These are phyloP conservation scores for Scheffersomyces illinoinensis DNA, from an alignment of 1,139 yeast species.

Conservation along the genomic window DNA sequence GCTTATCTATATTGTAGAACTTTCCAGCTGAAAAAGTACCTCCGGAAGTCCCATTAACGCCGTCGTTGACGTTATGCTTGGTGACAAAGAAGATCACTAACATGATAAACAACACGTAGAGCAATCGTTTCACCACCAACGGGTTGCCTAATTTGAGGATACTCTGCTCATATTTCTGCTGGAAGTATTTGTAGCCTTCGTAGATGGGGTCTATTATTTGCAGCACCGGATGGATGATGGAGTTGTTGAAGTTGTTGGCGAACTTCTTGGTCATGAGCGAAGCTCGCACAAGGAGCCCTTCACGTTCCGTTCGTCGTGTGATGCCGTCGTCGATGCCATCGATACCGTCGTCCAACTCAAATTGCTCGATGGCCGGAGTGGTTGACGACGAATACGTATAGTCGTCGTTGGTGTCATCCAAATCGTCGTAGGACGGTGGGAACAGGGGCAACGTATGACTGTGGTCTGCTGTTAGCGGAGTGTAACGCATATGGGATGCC, in stretches of 20 bases:
- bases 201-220: constrained; percentile 69
- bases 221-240: constrained; percentile 54
- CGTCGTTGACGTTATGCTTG: constrained; percentile 52
- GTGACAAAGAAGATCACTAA: constrained; percentile 57
- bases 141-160: constrained; percentile 80
- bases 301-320: constrained; percentile 9
- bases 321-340: constrained; percentile 9
- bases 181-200: constrained; percentile 50
- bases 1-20: constrained; percentile 58
- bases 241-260: constrained; percentile 40
- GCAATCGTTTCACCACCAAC: constrained; percentile 71
- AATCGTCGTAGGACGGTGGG: constrained; percentile 36
- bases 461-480: neutral
- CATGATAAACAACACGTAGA: constrained; percentile 68
- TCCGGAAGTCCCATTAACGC: constrained; percentile 42
- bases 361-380: constrained; percentile 31
- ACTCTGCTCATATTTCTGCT: constrained; percentile 52
- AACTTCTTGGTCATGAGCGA: constrained; percentile 31
- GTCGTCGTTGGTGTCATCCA: constrained; percentile 8
- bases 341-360: constrained; percentile 44
- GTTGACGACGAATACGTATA: constrained; percentile 3
- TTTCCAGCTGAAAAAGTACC: constrained; percentile 55
- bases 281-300: constrained; percentile 30
- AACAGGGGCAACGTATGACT: constrained; percentile 14
- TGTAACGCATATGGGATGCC: neutral